Base-by-base conservation (phyloP, 2,329 filamentous ascomycete genomes). In the Trichoderma cornu-damae region DNA sequence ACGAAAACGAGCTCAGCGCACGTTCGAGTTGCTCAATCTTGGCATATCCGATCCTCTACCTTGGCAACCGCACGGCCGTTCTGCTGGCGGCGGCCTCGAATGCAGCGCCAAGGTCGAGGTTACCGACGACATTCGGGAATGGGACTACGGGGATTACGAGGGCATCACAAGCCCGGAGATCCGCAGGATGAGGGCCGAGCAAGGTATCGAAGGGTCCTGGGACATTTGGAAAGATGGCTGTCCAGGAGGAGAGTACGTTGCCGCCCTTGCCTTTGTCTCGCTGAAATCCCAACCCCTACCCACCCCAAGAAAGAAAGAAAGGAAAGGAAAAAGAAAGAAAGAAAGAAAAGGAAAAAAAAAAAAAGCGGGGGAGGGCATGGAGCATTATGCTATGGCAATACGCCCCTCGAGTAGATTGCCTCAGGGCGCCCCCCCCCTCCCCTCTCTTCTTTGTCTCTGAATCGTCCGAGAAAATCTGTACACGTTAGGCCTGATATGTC, bases 221-320 rank as follows among this genome's bases (percentile, higher is more conserved):
- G 88, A 94, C 73, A 95, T 96, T 62, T 96, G 90, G 90, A 78
- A 76, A n/a, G 90, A 95, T 68, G 90, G 90, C 0, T 96, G 90
- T 72, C 87, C 87, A 1, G 88, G 86, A 3, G 91, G 91, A 70
- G 90, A 96, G 86, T 89, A 73, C 71, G 84, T 79, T n/a, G 7
- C 16, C n/a, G 7, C n/a, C 43, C 20, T 3, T 37, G 11, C 35
- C 28, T 22, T 24, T 14, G n/a, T 24, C 35, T 16, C 34, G 11
- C 35, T 47, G 26, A 30, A 37, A 11, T 57, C 20, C 20, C 18
- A 44, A 24, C n/a, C n/a, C n/a, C n/a, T n/a, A n/a, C n/a, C n/a
- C n/a, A n/a, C n/a, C n/a, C n/a, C n/a, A n/a, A n/a, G n/a, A n/a
- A n/a, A n/a, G n/a, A n/a, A n/a, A n/a, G n/a, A n/a, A n/a, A n/a